Percentiles rank a stretch among this genome's conserved stretches.
phyloP scores from a whole-genome alignment of 2,329 filamentous ascomycete species.

The Metarhizium humberi region DNA sequence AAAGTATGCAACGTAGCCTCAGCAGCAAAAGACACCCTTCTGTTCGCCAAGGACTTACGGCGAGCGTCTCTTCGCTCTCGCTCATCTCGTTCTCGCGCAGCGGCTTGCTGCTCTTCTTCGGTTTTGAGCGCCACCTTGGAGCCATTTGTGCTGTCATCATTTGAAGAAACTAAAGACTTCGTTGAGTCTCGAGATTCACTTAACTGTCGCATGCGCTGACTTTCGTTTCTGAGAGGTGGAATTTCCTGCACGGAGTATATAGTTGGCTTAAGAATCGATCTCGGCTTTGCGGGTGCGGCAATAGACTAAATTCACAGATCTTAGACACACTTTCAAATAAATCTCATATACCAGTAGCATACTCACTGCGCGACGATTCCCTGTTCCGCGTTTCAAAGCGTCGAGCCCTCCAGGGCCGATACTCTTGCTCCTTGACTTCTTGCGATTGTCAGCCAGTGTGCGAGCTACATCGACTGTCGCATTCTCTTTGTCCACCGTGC shows the following conservation, averaged over 20 bases:
- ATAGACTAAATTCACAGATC: constrained; percentile 35
- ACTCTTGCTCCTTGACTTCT: constrained; percentile 87
- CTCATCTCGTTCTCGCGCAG: constrained; percentile 60
- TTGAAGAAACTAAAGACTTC: constrained; percentile 9
- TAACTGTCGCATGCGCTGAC: neutral
- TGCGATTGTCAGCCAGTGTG: constrained; percentile 40
- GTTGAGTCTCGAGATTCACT: constrained; percentile 5
- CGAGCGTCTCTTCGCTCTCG: constrained; percentile 75
- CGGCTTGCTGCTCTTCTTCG: constrained; percentile 62
- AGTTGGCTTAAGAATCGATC: constrained; percentile 75
- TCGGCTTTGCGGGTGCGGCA: constrained; percentile 41
- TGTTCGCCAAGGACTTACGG: constrained; percentile 84
- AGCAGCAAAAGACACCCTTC: constrained; percentile 92
- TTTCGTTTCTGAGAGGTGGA: constrained; percentile 47
- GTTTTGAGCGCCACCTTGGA: constrained; percentile 57
- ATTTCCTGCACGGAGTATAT: constrained; percentile 58
- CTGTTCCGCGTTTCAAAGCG: constrained; percentile 63
- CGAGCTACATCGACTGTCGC: constrained; percentile 56
- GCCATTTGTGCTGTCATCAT: constrained; percentile 17
- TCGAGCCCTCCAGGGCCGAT: constrained; percentile 87
- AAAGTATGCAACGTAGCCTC: constrained; percentile 97
- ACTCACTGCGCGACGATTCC: constrained; percentile 71
- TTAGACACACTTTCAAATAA: neutral
- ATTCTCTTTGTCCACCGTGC: constrained; percentile 66
- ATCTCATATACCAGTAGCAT: neutral